These are phyloP conservation scores for Elasticomyces elasticus DNA, from an alignment of 495 filamentous ascomycete species.

Conservation along the genomic window DNA sequence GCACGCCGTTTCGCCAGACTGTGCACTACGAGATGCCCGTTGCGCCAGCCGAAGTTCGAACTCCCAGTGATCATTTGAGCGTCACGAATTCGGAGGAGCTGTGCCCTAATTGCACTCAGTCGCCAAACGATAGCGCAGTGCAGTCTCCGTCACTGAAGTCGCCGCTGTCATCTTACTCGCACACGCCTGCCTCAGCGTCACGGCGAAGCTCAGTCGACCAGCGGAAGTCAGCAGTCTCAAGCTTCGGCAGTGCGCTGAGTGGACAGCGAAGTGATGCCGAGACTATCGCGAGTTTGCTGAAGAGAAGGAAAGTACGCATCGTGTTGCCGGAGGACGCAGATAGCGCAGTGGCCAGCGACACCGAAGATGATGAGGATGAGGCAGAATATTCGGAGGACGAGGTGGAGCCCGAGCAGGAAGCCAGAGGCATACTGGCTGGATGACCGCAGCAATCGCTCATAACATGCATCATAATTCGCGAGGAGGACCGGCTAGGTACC, in stretches of 20 bases:
- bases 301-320: neutral
- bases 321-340: neutral
- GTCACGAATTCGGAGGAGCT: neutral
- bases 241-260: neutral
- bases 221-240: neutral
- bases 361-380: neutral
- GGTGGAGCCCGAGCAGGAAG: too few species aligned
- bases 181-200: neutral
- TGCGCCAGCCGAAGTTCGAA: neutral
- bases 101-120: neutral
- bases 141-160: neutral
- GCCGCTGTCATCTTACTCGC: neutral
- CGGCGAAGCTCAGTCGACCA: neutral
- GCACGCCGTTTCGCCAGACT: neutral
- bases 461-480: too few species aligned
- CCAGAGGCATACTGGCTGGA: too few species aligned
- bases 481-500: too few species aligned
- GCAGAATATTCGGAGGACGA: too few species aligned
- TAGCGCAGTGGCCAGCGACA: neutral
- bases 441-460: too few species aligned
- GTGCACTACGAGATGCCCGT: neutral
- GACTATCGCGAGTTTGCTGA: neutral
- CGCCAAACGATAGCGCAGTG: neutral
- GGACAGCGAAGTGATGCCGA: neutral
- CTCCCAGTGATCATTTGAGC: neutral